These are phyloP conservation scores for Eimeria praecox DNA, from an alignment of 169 alveolate genomes.

Conservation along the genomic window DNA sequence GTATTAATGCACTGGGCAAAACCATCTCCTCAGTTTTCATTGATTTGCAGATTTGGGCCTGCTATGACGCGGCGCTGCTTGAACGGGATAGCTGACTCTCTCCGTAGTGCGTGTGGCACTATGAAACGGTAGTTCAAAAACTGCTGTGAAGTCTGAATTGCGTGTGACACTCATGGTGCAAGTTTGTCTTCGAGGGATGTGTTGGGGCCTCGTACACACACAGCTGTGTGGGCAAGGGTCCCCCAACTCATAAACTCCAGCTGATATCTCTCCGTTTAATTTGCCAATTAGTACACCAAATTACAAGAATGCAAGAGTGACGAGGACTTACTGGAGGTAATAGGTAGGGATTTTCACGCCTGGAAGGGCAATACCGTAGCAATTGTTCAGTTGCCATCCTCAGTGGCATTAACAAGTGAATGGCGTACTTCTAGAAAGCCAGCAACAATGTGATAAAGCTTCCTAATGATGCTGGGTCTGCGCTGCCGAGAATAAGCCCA, in stretches of 20 bases:
- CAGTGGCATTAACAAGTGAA: background rate
- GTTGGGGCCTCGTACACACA: background rate
- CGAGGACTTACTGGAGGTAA: background rate
- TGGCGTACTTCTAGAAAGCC: background rate
- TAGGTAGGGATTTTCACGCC: too few relatives aligned
- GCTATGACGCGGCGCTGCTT: background rate
- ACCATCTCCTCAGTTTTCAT: background rate
- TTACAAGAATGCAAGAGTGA: background rate
- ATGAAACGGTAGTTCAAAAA: background rate
- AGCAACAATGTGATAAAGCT: background rate
- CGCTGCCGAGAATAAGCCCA: background rate
- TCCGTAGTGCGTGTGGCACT: background rate
- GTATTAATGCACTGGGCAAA: too few relatives aligned
- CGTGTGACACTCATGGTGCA: too few relatives aligned
- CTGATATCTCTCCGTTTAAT: background rate
- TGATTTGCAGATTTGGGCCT: background rate
- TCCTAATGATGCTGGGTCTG: background rate
- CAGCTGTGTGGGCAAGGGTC: background rate
- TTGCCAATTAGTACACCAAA: background rate
- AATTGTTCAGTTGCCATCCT: background rate
- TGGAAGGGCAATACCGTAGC: background rate
- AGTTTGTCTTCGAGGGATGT: too few relatives aligned
- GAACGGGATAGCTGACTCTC: background rate
- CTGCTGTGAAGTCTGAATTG: too few relatives aligned
- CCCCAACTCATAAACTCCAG: background rate